Evolutionary conservation across 2,329 filamentous ascomycete genomes (phyloP), one percentile per base, ranked within the genome.

Genomic region (Paecilomyces sp.): DNA sequence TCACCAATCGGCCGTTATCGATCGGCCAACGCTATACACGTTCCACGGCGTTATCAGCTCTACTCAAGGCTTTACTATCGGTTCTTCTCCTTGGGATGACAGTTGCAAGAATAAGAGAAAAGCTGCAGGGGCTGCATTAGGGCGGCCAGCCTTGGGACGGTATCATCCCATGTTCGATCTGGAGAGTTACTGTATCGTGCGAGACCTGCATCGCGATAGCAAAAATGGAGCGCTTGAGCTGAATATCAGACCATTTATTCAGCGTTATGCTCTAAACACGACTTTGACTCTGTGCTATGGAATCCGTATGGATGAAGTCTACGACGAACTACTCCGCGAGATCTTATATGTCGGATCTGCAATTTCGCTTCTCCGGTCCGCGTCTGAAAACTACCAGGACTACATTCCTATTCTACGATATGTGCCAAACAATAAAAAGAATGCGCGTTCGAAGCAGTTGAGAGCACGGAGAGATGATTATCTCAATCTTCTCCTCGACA

Each of bases 141-240:
- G 90, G 67, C 80, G 87, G 0, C 88, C 88, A 0, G 84, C 88
- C 0, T 82, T 90, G 2, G 84, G 88, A 63, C 85, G 83, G 1
- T 92, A 92, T 72, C 85, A 90, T 79, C 88, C 88, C 0, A 88
- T 91, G 67, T 84, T 92, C 41, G 88, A 91, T 66, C 83, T 90
- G 24, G 89, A 92, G 70, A 86, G 85, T 30, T 85, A 82, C 22
- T 83, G 83, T 31, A 88, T 85, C 58, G 83, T 91, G 65, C 84
- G 85, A 58, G 88, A 91, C 65, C 78, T 92, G 28, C 76, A 87
- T 28, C 68, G 79, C 0, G 86, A 89, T 65, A 85, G 83, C 61
- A 76, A 82, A 31, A 77, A 82, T 13, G 88, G 88, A 1, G 74
- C 76, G 1, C 63, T 80, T 1, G 85, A 89, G 58, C 76, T 91